Base-by-base conservation (phyloP, 2,329 filamentous ascomycete species). In the Lachnellula subtilissima region DNA sequence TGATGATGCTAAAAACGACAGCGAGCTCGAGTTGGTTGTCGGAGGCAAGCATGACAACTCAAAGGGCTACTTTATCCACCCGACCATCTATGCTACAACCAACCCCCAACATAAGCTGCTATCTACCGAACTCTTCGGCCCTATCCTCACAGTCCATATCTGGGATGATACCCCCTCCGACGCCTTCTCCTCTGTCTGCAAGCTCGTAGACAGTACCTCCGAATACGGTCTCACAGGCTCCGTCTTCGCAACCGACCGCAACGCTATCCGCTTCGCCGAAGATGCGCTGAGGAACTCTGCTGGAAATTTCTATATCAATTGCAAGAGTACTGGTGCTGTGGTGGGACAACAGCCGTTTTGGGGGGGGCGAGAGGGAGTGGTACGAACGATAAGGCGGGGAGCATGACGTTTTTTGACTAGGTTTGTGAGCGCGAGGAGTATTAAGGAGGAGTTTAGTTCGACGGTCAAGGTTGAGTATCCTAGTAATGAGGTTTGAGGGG, bases 221-320 rank as follows among this genome's bases (percentile, higher is more conserved):
- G 87, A 89, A 65, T 96, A 95, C 70, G 88, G 83, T 2, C 77
- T 93, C 53, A 93, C 89, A 0, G 89, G 89, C 11, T 81, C 87
- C 56, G 77, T 93, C 53, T 93, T 93, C 70, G 87, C 89, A 9
- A 73, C 78, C 54, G 87, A 91, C 71, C 77, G 89, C 42, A 73
- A 78, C 48, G 85, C 80, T 14, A 75, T 91, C 57, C 80, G 85
- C 23, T 78, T 78, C 54, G 89, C 88, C 0, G 88, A 91, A 71
- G 82, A 91, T 64, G 80, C 78, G 58, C 77, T 93, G 52, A 78
- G 87, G 61, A 84, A 91, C 69, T 76, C 86, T 0, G 88, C 89
- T 0, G 89, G 89, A 43, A 93, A 93, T 76, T 92, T 92, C 71
- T 93, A 93, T 75, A 79, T 93, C 74, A 93, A 92, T 76, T 88